Percentiles rank a stretch among this genome's conserved stretches.
These are phyloP conservation scores for Acidiella bohemica DNA, from an alignment of 495 filamentous ascomycete genomes.

Conservation along the genomic window DNA sequence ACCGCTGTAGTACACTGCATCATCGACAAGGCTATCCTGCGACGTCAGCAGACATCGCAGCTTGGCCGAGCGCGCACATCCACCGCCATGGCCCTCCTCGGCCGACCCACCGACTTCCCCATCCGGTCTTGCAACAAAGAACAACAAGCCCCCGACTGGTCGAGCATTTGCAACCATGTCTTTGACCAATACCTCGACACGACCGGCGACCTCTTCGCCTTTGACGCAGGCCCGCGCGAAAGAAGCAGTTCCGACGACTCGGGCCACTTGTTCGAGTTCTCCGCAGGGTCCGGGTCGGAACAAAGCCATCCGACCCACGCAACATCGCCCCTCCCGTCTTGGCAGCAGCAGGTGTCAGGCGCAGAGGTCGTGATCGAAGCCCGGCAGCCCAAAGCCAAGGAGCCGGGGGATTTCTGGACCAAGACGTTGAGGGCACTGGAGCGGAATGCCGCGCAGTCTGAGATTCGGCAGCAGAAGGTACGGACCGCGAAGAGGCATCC, in stretches of 20 bases:
- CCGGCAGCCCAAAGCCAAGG: slow-evolving; percentile 22
- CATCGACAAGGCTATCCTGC: no score
- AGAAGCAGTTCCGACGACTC: slow-evolving; percentile 22
- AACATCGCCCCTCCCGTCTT: slow-evolving; percentile 23
- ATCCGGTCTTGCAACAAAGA: slow-evolving; percentile 30
- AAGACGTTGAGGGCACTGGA: slow-evolving; percentile 15
- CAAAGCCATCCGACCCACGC: slow-evolving; percentile 22
- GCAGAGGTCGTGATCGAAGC: slow-evolving; percentile 15
- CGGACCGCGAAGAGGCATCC: slow-evolving; percentile 13
- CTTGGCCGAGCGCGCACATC: background rate
- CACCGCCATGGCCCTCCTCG: slow-evolving; percentile 8
- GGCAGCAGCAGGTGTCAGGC: slow-evolving; percentile 2
- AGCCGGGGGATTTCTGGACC: slow-evolving; percentile 21
- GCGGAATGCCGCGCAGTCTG: slow-evolving; percentile 16
- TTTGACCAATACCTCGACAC: slow-evolving; percentile 32
- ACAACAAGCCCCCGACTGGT: slow-evolving; percentile 22
- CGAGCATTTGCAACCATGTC: slow-evolving; percentile 28
- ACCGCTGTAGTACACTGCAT: no score
- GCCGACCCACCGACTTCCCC: slow-evolving; percentile 11
- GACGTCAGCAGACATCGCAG: no score
- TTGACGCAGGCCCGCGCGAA: slow-evolving; percentile 19
- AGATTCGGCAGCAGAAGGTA: slow-evolving; percentile 9
- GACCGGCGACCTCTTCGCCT: slow-evolving; percentile 25
- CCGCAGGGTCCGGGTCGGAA: slow-evolving; percentile 22
- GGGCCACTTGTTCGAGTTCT: slow-evolving; percentile 25